Percentiles rank a stretch among this genome's conserved stretches.
Conservation (phyloP, 2,329 filamentous ascomycete genomes). For the Pleoardoris graminearum region DNA sequence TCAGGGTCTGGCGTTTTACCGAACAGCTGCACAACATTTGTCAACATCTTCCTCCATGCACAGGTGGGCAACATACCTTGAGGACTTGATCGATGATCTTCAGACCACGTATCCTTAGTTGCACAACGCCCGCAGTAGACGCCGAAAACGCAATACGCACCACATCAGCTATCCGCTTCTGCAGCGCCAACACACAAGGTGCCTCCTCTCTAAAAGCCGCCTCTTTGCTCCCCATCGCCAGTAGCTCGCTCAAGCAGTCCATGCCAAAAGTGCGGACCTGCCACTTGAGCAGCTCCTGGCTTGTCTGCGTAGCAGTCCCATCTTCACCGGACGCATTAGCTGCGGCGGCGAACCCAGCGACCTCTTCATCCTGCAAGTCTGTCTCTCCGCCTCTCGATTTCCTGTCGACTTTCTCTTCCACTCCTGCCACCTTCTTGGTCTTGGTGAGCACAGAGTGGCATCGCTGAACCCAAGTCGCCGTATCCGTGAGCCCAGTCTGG, state of each 20-base stretch:
- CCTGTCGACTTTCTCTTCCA: constrained; percentile 53
- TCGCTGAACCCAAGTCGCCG: constrained; percentile 81
- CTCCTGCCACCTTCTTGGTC: constrained; percentile 70
- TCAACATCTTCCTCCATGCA: neutral
- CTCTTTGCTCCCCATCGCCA: constrained; percentile 77
- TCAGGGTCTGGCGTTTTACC: constrained; percentile 94
- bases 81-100: constrained; percentile 92
- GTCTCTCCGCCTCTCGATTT: constrained; percentile 59
- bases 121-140: constrained; percentile 88
- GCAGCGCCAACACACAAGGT: constrained; percentile 74
- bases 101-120: constrained; percentile 85
- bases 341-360: constrained; percentile 88
- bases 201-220: constrained; percentile 78
- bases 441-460: constrained; percentile 89
- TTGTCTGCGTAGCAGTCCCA: constrained; percentile 44
- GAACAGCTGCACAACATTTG: constrained; percentile 65
- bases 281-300: constrained; percentile 91
- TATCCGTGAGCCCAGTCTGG: constrained; percentile 81
- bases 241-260: constrained; percentile 81
- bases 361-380: constrained; percentile 95
- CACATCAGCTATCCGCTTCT: constrained; percentile 85
- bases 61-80: constrained; percentile 55
- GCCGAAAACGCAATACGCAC: constrained; percentile 97
- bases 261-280: constrained; percentile 95
- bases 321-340: constrained; percentile 58